Percentiles rank a stretch among this genome's conserved stretches.
phyloP scores from a whole-genome alignment of 2,329 filamentous ascomycete genomes.

The Cladophialophora yegresii region DNA sequence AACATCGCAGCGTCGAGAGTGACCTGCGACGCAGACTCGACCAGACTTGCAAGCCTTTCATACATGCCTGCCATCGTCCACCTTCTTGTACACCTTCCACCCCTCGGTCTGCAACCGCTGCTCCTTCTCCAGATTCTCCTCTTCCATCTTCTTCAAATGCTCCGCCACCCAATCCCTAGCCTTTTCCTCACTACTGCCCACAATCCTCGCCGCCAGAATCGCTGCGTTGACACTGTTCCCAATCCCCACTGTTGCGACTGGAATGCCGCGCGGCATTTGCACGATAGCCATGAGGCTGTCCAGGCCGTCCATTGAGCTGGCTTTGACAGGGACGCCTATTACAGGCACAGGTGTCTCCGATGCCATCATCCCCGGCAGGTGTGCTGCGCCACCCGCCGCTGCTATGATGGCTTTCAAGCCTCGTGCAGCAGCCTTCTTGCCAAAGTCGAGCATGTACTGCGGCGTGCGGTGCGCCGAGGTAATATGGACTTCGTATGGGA shows the following conservation, averaged over 20 bases:
- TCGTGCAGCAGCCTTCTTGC: conserved; percentile 59
- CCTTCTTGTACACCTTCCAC: conserved; percentile 37
- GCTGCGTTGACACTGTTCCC: conserved; percentile 73
- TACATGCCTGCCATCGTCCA: conserved; percentile 24
- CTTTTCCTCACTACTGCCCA: conserved; percentile 48
- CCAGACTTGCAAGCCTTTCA: background rate
- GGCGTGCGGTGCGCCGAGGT: conserved; percentile 64
- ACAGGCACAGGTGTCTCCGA: conserved; percentile 68
- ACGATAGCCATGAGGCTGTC: conserved; percentile 68
- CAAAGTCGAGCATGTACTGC: conserved; percentile 63
- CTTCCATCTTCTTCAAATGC: conserved; percentile 36
- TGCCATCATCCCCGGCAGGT: conserved; percentile 68
- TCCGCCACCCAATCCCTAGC: conserved; percentile 32
- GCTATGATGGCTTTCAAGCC: conserved; percentile 70
- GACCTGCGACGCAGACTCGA: background rate
- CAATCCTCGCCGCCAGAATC: conserved; percentile 64
- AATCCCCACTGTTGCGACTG: conserved; percentile 70
- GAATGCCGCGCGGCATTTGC: conserved; percentile 70
- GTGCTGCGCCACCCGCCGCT: conserved; percentile 68
- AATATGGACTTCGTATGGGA: conserved; percentile 41
- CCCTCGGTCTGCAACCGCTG: conserved; percentile 33
- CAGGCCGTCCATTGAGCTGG: conserved; percentile 65
- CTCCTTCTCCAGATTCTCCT: conserved; percentile 37
- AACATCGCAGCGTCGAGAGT: background rate
- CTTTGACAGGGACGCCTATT: conserved; percentile 71